These are phyloP conservation scores for Filosporella fistucella DNA, from an alignment of 495 filamentous ascomycete genomes.

Conservation along the genomic window DNA sequence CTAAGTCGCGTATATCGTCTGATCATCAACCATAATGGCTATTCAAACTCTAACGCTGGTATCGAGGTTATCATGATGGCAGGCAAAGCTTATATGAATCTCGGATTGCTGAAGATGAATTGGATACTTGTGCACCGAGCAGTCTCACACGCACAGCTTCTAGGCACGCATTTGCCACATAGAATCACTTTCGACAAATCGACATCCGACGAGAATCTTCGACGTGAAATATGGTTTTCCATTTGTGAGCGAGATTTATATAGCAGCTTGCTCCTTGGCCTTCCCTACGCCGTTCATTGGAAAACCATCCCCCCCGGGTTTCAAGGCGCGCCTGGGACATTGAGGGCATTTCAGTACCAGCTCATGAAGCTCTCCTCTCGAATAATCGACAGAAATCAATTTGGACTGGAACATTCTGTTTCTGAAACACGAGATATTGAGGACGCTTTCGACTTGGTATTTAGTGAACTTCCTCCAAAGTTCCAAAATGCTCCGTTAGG, in stretches of 20 bases:
- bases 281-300: constrained; percentile 9
- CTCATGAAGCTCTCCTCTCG: background rate
- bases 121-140: constrained; percentile 11
- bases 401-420: constrained; percentile 4
- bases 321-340: background rate
- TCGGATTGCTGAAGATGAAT: constrained; percentile 3
- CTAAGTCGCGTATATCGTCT: background rate
- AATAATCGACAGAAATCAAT: constrained; percentile 13
- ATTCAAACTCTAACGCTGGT: constrained; percentile 3
- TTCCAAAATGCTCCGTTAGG: constrained; percentile 6
- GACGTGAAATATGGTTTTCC: constrained; percentile 7
- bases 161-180: constrained; percentile 8
- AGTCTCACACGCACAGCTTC: constrained; percentile 7
- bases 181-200: background rate
- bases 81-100: constrained; percentile 9
- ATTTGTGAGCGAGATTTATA: constrained; percentile 10
- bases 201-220: background rate
- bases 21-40: constrained; percentile 2
- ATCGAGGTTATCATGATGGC: constrained; percentile 3
- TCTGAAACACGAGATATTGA: constrained; percentile 3
- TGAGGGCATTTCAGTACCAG: constrained; percentile 3
- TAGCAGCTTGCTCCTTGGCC: constrained; percentile 5
- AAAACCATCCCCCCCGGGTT: constrained; percentile 1
- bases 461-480: background rate
- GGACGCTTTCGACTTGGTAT: background rate